Base-by-base conservation (phyloP, 176 grass and related monocot species). In the Dendrocalamus sinicus region DNA sequence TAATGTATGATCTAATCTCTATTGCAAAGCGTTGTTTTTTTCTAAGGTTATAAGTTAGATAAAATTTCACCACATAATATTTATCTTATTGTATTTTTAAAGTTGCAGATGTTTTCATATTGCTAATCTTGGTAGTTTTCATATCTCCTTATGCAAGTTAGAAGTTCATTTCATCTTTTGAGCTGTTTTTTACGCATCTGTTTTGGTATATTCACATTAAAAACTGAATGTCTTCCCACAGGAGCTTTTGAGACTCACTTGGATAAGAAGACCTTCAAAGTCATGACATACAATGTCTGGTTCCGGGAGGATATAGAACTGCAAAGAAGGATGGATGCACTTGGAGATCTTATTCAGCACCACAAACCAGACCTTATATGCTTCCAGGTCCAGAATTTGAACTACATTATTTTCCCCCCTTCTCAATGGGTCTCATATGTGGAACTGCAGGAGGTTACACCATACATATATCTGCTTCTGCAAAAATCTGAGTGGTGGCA, bases 271-370 rank as follows among this genome's bases (percentile, higher is more conserved):
- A 88, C 68, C 40, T 75, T 98, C 48, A 94, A 89, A 89, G 84
- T 98, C 52, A 89, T 98, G 88, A 95, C 89, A 83, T 98, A 95
- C 83, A 98, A 95, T 92, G 86, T 98, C 45, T 98, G 96, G 93
- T 94, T 98, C 59, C 81, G 91, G 15, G 93, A 98, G 85, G 96
- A 98, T 81, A 53, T 98, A 74, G 96, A 98, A 85, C 81, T 98
- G 67, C 12, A 0, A 4, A 91, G 71, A 75, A 89, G 92, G 89
- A 92, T 97, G 87, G 67, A 90, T 57, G 53, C 32, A 35, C 64
- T 97, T 85, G 85, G 88, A 40, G 59, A 92, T 75, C 89, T 97
- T 88, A 87, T 97, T 77, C 75, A 90, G 79, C 75, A 82, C 62
- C 88, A 97, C 75, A 84, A 19, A 30, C 94, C 94, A 32, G 92